A percentile compares a stretch with the other conserved stretches of the same genome.
Evolutionary conservation across 768 basidiomycete species (phyloP).

Genomic region (Roridomyces roridus): DNA sequence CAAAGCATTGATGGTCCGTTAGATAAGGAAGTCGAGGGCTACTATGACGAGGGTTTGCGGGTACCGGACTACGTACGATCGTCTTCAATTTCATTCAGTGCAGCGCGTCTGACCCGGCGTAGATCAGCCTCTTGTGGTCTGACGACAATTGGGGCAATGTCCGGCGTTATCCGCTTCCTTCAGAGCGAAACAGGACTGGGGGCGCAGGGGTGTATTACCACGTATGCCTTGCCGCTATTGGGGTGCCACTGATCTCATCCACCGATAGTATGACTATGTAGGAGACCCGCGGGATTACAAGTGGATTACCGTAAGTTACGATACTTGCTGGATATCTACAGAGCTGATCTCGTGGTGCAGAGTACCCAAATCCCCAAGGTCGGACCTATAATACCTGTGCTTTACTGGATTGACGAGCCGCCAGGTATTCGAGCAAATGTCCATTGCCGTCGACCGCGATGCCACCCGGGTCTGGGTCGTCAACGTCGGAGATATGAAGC

Average conservation of each 20-base stretch:
- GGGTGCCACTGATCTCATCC: neutral
- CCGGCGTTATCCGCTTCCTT: constrained; percentile 59
- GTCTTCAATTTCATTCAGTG: no score
- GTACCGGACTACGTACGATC: constrained; percentile 57
- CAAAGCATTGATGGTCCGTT: neutral
- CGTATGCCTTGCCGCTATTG: constrained; percentile 36
- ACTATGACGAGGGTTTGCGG: constrained; percentile 66
- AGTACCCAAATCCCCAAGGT: constrained; percentile 61
- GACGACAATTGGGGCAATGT: constrained; percentile 84
- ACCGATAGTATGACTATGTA: constrained; percentile 54
- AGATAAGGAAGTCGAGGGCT: constrained; percentile 70
- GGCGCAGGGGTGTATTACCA: constrained; percentile 79
- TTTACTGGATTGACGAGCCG: neutral
- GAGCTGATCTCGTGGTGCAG: constrained; percentile 32
- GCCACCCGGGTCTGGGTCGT: constrained; percentile 71
- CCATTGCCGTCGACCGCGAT: constrained; percentile 62
- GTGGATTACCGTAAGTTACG: constrained; percentile 61
- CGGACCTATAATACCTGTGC: neutral
- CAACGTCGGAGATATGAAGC: constrained; percentile 80
- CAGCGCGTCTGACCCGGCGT: no score
- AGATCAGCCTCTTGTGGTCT: constrained; percentile 66
- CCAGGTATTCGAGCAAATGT: constrained; percentile 72
- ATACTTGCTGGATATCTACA: neutral
- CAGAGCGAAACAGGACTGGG: constrained; percentile 65
- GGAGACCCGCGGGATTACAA: constrained; percentile 73